Percentiles rank a stretch among this genome's conserved stretches.
These are phyloP conservation scores for Conticribra guillardii DNA, from an alignment of 108 stramenopile genomes.

Conservation along the genomic window DNA sequence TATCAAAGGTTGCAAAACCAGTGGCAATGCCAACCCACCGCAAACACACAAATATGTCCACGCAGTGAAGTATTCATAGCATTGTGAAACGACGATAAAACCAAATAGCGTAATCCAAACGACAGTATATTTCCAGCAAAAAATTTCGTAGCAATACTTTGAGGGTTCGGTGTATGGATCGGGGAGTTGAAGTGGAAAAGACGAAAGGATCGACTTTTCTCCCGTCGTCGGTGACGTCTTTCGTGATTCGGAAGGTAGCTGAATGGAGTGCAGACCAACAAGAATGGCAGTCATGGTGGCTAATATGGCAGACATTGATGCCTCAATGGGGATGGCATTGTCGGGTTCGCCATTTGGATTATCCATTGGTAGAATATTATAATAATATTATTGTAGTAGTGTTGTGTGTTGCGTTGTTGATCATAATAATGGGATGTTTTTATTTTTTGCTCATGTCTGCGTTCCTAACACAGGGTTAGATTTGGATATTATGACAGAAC, in stretches of 20 bases:
- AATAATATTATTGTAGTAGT: too few species aligned
- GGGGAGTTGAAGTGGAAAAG: conserved; percentile 45
- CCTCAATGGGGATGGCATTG: conserved; percentile 41
- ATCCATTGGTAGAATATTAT: too few species aligned
- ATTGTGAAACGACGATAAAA: conserved; percentile 75
- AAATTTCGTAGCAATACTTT: conserved; percentile 84
- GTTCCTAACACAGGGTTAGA: too few species aligned
- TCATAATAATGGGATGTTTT: too few species aligned
- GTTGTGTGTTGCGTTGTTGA: too few species aligned
- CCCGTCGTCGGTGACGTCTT: neutral
- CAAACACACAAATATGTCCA: conserved; percentile 77
- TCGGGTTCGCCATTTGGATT: neutral
- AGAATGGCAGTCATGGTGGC: conserved; percentile 73
- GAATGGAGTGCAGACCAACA: conserved; percentile 62
- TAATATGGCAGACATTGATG: conserved; percentile 68
- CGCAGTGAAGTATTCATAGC: conserved; percentile 85
- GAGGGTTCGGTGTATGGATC: conserved; percentile 63
- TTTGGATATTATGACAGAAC: too few species aligned
- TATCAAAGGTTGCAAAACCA: conserved; percentile 84
- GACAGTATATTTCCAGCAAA: conserved; percentile 71
- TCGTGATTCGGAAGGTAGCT: conserved; percentile 34
- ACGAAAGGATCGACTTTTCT: neutral
- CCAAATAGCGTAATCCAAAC: conserved; percentile 87
- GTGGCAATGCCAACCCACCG: conserved; percentile 78
- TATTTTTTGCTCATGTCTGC: too few species aligned